A percentile compares a stretch with the other conserved stretches of the same genome.
Conservation (phyloP, 768 basidiomycete species). For the Chlorophyllum brunneum region DNA sequence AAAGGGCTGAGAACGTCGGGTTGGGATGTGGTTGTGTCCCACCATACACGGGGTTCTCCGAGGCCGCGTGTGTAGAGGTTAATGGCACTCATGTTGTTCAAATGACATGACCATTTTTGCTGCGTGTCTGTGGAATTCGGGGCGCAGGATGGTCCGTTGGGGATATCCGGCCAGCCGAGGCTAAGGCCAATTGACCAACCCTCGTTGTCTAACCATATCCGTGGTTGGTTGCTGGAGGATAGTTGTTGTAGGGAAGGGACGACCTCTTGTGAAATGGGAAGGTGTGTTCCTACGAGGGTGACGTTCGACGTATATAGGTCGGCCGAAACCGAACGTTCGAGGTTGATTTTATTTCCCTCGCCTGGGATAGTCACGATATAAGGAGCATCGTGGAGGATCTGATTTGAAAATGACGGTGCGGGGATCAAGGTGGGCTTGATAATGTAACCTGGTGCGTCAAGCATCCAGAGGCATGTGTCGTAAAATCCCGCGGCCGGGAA, state of each 20-base stretch:
- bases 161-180: neutral
- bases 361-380: constrained; percentile 9
- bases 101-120: constrained; percentile 8
- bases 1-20: constrained; percentile 3
- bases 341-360: neutral
- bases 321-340: constrained; percentile 6
- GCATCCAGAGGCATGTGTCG: constrained; percentile 14
- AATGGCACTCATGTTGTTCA: constrained; percentile 4
- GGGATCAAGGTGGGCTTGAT: neutral
- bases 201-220: constrained; percentile 14
- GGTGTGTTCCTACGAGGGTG: neutral
- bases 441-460: constrained; percentile 15
- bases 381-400: constrained; percentile 5
- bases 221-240: neutral
- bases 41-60: constrained; percentile 10
- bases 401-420: constrained; percentile 1
- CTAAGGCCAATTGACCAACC: constrained; percentile 13
- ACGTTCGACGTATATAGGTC: constrained; percentile 12
- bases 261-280: constrained; percentile 2
- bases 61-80: neutral
- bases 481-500: constrained; percentile 14
- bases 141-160: neutral
- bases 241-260: constrained; percentile 1
- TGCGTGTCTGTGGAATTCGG: neutral
- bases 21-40: constrained; percentile 3